Conservation (phyloP, 1,139 yeast species). For the Debaryomyces nepalensis region DNA sequence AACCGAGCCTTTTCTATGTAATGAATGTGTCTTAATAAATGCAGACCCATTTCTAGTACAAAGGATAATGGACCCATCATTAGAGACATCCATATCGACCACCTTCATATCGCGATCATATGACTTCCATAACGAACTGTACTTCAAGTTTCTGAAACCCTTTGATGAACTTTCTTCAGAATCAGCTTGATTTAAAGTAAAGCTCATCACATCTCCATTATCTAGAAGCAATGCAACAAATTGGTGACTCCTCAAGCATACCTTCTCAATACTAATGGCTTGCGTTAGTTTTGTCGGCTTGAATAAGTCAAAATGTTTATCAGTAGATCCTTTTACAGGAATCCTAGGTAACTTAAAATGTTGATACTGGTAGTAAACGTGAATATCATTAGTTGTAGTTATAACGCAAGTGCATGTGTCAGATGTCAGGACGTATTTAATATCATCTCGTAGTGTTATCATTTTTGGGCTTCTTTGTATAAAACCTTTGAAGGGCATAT, state of each 20-base stretch:
- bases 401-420: slow-evolving; percentile 75
- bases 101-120: slow-evolving; percentile 54
- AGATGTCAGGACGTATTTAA: slow-evolving; percentile 65
- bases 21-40: slow-evolving; percentile 37
- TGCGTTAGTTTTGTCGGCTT: slow-evolving; percentile 55
- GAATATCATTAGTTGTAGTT: slow-evolving; percentile 62
- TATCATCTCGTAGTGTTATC: slow-evolving; percentile 51
- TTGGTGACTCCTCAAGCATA: slow-evolving; percentile 40
- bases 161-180: slow-evolving; percentile 28
- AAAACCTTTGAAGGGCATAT: slow-evolving; percentile 38
- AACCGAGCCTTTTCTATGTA: slow-evolving; percentile 38
- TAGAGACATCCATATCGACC: slow-evolving; percentile 67
- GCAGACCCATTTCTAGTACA: slow-evolving; percentile 73
- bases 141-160: slow-evolving; percentile 41
- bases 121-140: slow-evolving; percentile 55
- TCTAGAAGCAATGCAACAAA: slow-evolving; percentile 51
- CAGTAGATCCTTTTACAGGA: slow-evolving; percentile 37
- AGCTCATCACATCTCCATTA: slow-evolving; percentile 55
- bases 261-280: slow-evolving; percentile 38
- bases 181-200: slow-evolving; percentile 24
- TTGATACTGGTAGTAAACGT: slow-evolving; percentile 62
- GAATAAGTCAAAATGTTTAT: slow-evolving; percentile 55
- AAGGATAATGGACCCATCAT: slow-evolving; percentile 70
- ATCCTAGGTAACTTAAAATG: slow-evolving; percentile 54
- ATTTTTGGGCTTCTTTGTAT: slow-evolving; percentile 48